phyloP scores from a whole-genome alignment of 768 basidiomycete species.

The Xerocomellus intermedius region DNA sequence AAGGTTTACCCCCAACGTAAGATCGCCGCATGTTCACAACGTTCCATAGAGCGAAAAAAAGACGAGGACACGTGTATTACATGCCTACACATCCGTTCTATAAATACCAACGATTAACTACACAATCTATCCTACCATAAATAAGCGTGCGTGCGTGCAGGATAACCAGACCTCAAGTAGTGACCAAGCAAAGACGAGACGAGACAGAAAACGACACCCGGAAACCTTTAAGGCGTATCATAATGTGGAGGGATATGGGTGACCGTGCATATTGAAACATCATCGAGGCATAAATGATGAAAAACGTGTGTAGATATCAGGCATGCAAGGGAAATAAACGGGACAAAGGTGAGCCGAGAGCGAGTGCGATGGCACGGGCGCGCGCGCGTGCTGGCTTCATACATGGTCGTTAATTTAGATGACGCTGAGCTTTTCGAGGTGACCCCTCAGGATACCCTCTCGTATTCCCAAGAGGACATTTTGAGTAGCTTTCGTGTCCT shows the following conservation, averaged over 20 bases:
- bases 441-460: constrained; percentile 38
- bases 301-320: background rate
- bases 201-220: too few species aligned
- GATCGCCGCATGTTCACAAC: too few species aligned
- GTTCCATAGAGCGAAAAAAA: too few species aligned
- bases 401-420: constrained; percentile 18
- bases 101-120: too few species aligned
- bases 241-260: background rate
- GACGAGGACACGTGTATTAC: too few species aligned
- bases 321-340: background rate
- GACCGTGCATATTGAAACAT: background rate
- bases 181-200: too few species aligned
- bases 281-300: background rate
- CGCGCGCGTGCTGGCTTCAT: background rate
- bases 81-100: too few species aligned
- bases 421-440: constrained; percentile 33
- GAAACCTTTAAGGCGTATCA: background rate
- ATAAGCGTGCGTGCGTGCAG: too few species aligned
- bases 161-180: too few species aligned
- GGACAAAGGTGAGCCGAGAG: background rate
- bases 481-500: constrained; percentile 42
- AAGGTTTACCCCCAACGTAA: too few species aligned
- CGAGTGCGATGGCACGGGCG: background rate
- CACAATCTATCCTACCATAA: too few species aligned
- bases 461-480: constrained; percentile 40